Evolutionary conservation across 176 grass and related monocot genomes (phyloP), one percentile per base, ranked within the genome.

Genomic region (Oryza glaberrima): DNA sequence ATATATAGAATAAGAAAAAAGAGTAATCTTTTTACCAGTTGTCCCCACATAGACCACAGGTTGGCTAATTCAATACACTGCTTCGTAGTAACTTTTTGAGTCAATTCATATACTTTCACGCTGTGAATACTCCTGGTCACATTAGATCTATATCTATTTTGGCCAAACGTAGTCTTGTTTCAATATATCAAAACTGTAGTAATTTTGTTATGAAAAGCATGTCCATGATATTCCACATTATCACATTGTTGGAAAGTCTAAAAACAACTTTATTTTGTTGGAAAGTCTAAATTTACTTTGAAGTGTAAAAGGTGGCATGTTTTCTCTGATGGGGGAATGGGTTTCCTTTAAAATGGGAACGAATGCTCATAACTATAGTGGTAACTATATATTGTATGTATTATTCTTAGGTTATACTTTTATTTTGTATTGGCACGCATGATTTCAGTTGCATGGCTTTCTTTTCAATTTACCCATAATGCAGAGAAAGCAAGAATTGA

Each of bases 401-500:
- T 63, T 32, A 34, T 65, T 45, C 47, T 80, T 68, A 49, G 28
- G 10, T 70, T 52, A 17, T 65, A 23, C 3, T 16, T 65, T 72
- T 66, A 17, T 20, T 70, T 23, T 3, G 13, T 19, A 4, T 76
- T 66, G 44, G 32, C 14, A 76, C 32, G 12, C 13, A 15, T 76
- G 45, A 17, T 70, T 19, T 76, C 30, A 65, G 46, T 73, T 80
- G 11, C 16, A 25, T 38, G 36, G 1, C 41, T 65, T 79, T 44
- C 44, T 77, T 74, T 83, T 76, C 20, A 19, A 60, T 45, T 40
- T 72, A 47, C 44, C 51, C 67, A 84, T 66, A 15, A 19, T 83
- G 67, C 89, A 98, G 95, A 94, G 79, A 92, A 88, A 79, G 86
- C 81, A 79, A 93, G 88, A 82, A 94, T 97, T 30, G 88, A 98